phyloP scores from a whole-genome alignment of 2,329 filamentous ascomycete genomes.

The Lachnellula cervina region DNA sequence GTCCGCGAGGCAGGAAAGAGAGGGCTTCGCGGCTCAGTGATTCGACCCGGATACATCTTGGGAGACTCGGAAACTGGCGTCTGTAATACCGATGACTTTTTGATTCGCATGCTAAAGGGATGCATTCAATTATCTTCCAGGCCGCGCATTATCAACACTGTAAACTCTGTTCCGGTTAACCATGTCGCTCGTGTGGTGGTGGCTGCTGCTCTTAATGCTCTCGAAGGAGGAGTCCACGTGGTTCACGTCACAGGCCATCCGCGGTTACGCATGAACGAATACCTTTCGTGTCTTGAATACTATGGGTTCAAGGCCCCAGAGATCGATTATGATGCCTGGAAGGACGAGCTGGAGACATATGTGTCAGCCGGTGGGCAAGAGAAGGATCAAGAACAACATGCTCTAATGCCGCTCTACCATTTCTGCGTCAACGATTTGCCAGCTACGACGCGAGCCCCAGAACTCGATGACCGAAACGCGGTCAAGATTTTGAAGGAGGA shows the following conservation, averaged over 20 bases:
- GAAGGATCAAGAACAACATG: constrained; percentile 52
- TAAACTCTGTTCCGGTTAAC: constrained; percentile 84
- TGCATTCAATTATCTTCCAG: constrained; percentile 72
- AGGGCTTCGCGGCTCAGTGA: constrained; percentile 69
- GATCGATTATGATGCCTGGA: constrained; percentile 65
- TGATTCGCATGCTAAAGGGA: constrained; percentile 81
- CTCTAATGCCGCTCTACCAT: constrained; percentile 65
- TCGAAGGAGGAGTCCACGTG: constrained; percentile 41
- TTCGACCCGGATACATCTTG: constrained; percentile 81
- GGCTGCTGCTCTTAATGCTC: constrained; percentile 53
- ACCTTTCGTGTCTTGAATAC: constrained; percentile 59
- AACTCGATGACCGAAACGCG: constrained; percentile 63
- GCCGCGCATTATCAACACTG: constrained; percentile 76
- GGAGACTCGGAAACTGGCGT: constrained; percentile 67
- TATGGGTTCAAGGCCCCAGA: constrained; percentile 70
- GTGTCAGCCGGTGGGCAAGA: constrained; percentile 46
- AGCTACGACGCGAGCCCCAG: constrained; percentile 59
- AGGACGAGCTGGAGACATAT: constrained; percentile 54
- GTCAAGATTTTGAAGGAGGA: constrained; percentile 59
- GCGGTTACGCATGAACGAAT: constrained; percentile 71
- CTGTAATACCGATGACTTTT: constrained; percentile 82
- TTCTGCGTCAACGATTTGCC: constrained; percentile 64
- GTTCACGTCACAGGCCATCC: constrained; percentile 77
- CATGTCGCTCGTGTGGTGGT: constrained; percentile 80
- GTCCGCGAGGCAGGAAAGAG: constrained; percentile 72